These are phyloP conservation scores for Saposhnikovia divaricata DNA, from an alignment of 129 eudicot species.

Conservation along the genomic window DNA sequence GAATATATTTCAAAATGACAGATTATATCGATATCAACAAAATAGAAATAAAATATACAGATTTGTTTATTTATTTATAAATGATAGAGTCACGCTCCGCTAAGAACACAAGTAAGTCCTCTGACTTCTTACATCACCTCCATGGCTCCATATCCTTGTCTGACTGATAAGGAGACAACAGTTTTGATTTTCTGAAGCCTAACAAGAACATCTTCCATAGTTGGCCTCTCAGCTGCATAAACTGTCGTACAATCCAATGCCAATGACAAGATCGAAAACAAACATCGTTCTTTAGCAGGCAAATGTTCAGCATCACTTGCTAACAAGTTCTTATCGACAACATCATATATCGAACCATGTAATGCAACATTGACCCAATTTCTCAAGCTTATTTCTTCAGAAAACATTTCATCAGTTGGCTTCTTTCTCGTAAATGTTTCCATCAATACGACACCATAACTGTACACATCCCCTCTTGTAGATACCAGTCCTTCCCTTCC, in stretches of 20 bases:
- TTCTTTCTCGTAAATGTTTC: conserved; percentile 25
- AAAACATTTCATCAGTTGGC: conserved; percentile 23
- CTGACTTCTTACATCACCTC: too few species aligned
- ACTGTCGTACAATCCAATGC: conserved; percentile 16
- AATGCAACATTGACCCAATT: conserved; percentile 17
- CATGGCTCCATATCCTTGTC: too few species aligned
- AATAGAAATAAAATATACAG: too few species aligned
- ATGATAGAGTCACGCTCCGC: too few species aligned
- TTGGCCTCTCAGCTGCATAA: conserved; percentile 18
- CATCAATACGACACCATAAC: conserved; percentile 20
- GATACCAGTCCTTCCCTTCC: conserved; percentile 27
- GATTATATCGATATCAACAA: too few species aligned
- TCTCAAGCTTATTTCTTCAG: conserved; percentile 12
- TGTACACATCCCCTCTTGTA: conserved; percentile 27
- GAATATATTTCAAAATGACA: too few species aligned
- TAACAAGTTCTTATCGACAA: conserved; percentile 15
- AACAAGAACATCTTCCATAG: conserved; percentile 2
- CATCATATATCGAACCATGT: conserved; percentile 10
- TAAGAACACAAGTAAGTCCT: too few species aligned
- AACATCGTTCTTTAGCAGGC: neutral
- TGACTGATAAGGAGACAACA: too few species aligned
- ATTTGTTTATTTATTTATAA: too few species aligned
- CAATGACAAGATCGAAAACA: conserved; percentile 9
- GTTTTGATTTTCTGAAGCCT: conserved; percentile 3
- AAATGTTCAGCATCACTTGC: neutral